Percentiles rank a stretch among this genome's conserved stretches.
phyloP scores from a whole-genome alignment of 305 asterid species.

The Solanum chacoense region DNA sequence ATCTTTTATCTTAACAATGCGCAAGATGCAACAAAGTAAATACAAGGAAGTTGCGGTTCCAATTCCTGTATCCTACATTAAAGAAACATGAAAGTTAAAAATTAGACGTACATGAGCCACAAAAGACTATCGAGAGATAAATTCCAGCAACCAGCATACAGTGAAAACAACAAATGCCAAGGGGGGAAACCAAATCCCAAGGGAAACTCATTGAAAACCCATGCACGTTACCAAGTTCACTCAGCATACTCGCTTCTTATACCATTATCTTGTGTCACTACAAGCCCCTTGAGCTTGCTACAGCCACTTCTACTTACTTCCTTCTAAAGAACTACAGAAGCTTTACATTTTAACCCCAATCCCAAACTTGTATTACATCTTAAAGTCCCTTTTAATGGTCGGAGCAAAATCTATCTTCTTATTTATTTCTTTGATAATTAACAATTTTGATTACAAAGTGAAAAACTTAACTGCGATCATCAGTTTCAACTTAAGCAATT shows the following conservation, averaged over 20 bases:
- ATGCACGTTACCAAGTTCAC: neutral
- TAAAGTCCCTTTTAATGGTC: neutral
- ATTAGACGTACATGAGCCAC: neutral
- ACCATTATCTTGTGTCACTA: neutral
- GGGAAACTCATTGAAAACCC: neutral
- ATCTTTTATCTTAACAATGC: slow-evolving; percentile 92
- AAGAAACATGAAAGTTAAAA: slow-evolving; percentile 22
- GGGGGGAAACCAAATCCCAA: neutral
- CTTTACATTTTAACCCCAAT: neutral
- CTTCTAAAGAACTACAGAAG: neutral
- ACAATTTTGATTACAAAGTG: neutral
- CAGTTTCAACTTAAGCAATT: neutral
- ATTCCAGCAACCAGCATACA: neutral
- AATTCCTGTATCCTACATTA: slow-evolving; percentile 59
- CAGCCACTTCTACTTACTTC: neutral
- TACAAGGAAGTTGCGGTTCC: slow-evolving; percentile 74
- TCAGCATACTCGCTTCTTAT: neutral
- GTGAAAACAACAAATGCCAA: neutral
- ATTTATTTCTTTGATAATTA: neutral
- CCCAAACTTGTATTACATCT: neutral
- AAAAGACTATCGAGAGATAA: neutral
- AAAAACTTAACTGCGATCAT: neutral
- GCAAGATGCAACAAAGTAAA: slow-evolving; percentile 94
- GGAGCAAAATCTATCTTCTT: neutral
- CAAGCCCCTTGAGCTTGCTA: neutral